phyloP scores from a whole-genome alignment of 768 basidiomycete genomes.

The Mrakia frigida region DNA sequence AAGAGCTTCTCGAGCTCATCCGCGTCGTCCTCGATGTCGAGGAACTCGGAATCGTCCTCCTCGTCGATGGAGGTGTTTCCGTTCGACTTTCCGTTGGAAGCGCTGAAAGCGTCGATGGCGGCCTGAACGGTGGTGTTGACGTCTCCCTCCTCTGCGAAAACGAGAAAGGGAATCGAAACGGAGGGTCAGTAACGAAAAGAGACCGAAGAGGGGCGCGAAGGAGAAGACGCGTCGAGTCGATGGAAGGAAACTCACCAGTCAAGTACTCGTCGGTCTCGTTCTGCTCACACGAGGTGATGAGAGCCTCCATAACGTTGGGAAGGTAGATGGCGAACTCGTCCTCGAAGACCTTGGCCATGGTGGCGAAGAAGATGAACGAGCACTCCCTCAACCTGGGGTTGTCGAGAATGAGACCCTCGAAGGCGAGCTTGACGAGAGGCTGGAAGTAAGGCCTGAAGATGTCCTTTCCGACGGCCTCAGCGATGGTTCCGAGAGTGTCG shows the following conservation, averaged over 20 bases:
- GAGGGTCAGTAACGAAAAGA: background rate
- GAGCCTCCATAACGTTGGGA: conserved; percentile 74
- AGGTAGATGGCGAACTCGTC: conserved; percentile 89
- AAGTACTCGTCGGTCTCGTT: conserved; percentile 60
- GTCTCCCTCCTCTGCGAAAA: conserved; percentile 21
- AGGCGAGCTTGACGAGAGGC: conserved; percentile 93
- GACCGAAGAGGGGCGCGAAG: background rate
- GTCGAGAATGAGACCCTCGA: conserved; percentile 80
- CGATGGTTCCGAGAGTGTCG: conserved; percentile 98
- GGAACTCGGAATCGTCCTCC: conserved; percentile 46
- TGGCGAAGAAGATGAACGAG: conserved; percentile 96
- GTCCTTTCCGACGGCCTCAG: conserved; percentile 92
- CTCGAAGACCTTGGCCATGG: conserved; percentile 94
- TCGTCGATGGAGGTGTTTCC: conserved; percentile 46
- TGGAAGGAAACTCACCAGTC: background rate
- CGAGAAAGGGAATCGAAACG: too few species aligned
- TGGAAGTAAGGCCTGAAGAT: conserved; percentile 91
- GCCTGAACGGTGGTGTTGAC: conserved; percentile 27
- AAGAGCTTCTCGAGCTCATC: conserved; percentile 49
- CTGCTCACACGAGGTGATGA: conserved; percentile 77
- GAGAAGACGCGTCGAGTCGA: background rate
- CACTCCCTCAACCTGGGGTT: conserved; percentile 80
- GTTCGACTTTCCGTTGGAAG: conserved; percentile 37
- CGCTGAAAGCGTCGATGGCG: conserved; percentile 47
- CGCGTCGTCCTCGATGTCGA: conserved; percentile 57